Conservation (phyloP, 2,329 filamentous ascomycete genomes). For the Fusarium chlamydosporum region DNA sequence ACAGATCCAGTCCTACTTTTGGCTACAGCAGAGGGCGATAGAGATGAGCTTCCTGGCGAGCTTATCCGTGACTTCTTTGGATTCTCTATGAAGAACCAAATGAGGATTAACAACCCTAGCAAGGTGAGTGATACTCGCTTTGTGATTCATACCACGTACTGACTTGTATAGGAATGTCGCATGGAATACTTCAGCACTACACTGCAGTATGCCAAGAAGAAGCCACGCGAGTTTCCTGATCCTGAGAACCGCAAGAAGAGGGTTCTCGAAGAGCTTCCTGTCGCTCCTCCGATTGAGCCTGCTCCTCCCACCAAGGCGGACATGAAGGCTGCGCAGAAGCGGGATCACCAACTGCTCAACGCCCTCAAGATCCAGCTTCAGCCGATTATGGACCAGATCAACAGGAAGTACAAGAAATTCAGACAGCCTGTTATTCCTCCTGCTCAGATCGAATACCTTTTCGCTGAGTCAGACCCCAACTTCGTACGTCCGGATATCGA, state of each 20-base stretch:
- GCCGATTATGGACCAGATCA: conserved; percentile 97
- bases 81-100: conserved; percentile 84
- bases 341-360: conserved; percentile 87
- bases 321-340: conserved; percentile 82
- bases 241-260: conserved; percentile 88
- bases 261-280: conserved; percentile 80
- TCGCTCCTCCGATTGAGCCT: conserved; percentile 80
- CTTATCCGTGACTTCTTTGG: conserved; percentile 87
- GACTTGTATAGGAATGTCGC: conserved; percentile 67
- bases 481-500: conserved; percentile 71
- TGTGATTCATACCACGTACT: conserved; percentile 2
- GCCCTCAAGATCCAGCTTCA: conserved; percentile 89
- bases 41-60: conserved; percentile 71
- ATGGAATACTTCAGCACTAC: conserved; percentile 83
- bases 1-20: conserved; percentile 91
- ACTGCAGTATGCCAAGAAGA: conserved; percentile 81
- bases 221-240: conserved; percentile 89
- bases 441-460: conserved; percentile 81
- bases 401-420: conserved; percentile 90
- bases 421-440: conserved; percentile 83
- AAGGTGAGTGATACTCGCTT: conserved; percentile 62
- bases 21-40: conserved; percentile 81
- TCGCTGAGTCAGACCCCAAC: conserved; percentile 84
- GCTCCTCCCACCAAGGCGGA: conserved; percentile 81
- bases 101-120: conserved; percentile 76